Evolutionary conservation across 2,329 filamentous ascomycete species (phyloP).

Genomic region (Dactylellina parvicollis): DNA sequence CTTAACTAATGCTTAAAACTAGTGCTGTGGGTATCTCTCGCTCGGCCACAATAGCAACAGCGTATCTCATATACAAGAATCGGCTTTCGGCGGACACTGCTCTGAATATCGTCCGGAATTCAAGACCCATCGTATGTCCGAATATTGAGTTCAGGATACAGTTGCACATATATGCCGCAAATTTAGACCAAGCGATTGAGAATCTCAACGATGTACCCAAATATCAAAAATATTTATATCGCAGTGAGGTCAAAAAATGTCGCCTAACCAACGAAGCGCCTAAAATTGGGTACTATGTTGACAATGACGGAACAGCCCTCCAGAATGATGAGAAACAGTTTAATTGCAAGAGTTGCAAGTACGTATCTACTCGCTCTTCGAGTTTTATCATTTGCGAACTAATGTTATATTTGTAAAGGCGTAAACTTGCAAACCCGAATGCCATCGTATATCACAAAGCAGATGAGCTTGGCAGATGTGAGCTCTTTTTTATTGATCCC

Average conservation of each 20-base stretch:
- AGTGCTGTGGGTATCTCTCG: conserved; percentile 97
- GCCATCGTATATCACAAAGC: neutral
- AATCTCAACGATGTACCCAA: conserved; percentile 72
- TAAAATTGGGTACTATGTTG: conserved; percentile 79
- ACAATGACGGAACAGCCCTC: conserved; percentile 62
- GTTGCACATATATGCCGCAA: conserved; percentile 84
- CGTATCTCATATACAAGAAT: conserved; percentile 80
- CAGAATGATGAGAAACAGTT: conserved; percentile 67
- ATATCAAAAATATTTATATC: conserved; percentile 83
- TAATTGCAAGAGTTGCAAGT: conserved; percentile 90
- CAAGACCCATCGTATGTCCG: conserved; percentile 83
- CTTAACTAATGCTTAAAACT: conserved; percentile 49
- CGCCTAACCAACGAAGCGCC: conserved; percentile 83
- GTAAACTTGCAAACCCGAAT: neutral
- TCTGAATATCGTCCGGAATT: conserved; percentile 74
- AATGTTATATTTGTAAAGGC: neutral
- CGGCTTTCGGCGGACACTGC: conserved; percentile 67
- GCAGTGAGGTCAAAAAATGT: conserved; percentile 72
- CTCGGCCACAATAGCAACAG: conserved; percentile 82
- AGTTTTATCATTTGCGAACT: neutral
- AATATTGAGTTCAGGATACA: conserved; percentile 93
- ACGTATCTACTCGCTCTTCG: too few species aligned
- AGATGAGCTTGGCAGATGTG: conserved; percentile 68
- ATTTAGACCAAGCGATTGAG: conserved; percentile 76
- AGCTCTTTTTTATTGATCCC: conserved; percentile 87